These are phyloP conservation scores for Chlorophyllum brunneum DNA, from an alignment of 768 basidiomycete genomes.

Conservation along the genomic window DNA sequence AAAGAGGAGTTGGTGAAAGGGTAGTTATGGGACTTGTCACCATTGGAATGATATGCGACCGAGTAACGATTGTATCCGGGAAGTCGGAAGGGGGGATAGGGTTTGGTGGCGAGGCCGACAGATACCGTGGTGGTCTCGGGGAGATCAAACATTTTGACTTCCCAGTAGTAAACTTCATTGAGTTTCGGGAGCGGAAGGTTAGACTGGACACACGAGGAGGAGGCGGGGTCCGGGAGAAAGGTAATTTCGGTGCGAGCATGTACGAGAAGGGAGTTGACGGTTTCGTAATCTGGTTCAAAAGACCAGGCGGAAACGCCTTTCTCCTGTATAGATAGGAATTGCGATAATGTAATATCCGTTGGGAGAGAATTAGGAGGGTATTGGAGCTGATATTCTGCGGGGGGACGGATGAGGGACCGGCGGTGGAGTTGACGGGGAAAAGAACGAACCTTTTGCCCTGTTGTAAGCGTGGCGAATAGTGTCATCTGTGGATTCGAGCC, in stretches of 20 bases:
- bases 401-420: conserved; percentile 7
- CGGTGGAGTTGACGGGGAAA: conserved; percentile 12
- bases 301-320: conserved; percentile 99
- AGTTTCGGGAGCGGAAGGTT: conserved; percentile 96
- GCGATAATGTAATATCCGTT: conserved; percentile 96
- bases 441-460: conserved; percentile 76
- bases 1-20: conserved; percentile 87
- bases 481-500: conserved; percentile 84
- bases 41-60: conserved; percentile 93
- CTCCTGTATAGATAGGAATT: conserved; percentile 98
- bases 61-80: conserved; percentile 85
- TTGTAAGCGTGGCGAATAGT: conserved; percentile 63
- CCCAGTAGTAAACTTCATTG: conserved; percentile 99
- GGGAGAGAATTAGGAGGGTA: conserved; percentile 96
- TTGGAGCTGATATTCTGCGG: conserved; percentile 72
- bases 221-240: conserved; percentile 94
- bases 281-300: conserved; percentile 98
- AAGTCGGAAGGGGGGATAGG: conserved; percentile 91
- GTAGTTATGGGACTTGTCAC: conserved; percentile 96
- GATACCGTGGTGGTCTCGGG: conserved; percentile 84
- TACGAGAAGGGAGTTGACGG: conserved; percentile 87
- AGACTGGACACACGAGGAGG: conserved; percentile 92
- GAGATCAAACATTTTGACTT: conserved; percentile 98
- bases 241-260: conserved; percentile 97
- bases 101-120: conserved; percentile 94